phyloP scores from a whole-genome alignment of 305 asterid species.

The Solanum aculeatissimum region DNA sequence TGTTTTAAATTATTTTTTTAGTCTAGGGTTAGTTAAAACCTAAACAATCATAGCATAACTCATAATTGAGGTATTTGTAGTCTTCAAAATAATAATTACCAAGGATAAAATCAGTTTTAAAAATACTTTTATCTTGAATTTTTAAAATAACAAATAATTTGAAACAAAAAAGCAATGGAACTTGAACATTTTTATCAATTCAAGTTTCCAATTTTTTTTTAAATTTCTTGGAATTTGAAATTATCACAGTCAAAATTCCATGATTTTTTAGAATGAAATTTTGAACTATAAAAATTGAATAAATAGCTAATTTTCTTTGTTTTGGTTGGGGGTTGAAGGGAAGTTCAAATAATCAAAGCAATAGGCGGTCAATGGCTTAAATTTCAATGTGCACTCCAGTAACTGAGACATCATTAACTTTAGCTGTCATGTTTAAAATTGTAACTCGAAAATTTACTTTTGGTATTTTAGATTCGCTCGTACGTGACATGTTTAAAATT shows the following conservation, averaged over 20 bases:
- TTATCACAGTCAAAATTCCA: neutral
- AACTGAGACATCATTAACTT: neutral
- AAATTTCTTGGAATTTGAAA: neutral
- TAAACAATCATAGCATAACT: neutral
- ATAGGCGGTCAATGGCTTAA: neutral
- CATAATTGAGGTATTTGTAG: neutral
- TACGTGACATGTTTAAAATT: fast-evolving
- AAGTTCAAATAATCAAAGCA: neutral
- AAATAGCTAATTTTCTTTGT: neutral
- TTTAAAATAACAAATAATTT: neutral
- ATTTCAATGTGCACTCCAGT: neutral
- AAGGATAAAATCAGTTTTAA: neutral
- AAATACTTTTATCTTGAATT: neutral
- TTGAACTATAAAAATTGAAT: neutral
- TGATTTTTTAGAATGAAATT: neutral
- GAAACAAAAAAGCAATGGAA: neutral
- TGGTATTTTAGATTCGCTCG: no score
- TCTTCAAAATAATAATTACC: no score
- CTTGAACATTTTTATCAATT: neutral
- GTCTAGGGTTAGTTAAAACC: neutral
- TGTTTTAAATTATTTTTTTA: neutral
- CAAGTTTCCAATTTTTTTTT: neutral
- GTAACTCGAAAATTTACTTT: no score
- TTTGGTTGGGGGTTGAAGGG: neutral
- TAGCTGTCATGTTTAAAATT: fast-evolving